Evolutionary conservation across 345 rosid species (phyloP), one percentile per base, ranked within the genome.

Genomic region (Aurinia saxatilis): DNA sequence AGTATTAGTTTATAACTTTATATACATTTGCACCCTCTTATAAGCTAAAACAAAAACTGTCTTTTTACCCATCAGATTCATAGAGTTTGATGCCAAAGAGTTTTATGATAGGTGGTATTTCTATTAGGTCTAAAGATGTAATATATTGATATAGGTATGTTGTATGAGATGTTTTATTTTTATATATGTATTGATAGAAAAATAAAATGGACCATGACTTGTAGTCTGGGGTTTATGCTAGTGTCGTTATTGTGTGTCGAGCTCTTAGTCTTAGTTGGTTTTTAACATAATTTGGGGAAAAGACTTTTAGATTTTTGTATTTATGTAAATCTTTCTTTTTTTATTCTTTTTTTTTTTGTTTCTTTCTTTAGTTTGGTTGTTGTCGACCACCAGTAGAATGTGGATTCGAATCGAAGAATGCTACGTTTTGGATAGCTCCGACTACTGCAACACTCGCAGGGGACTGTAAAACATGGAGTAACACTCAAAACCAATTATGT

Each of bases 341-440:
- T 8, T 57, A 3, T 57, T 36, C 2, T 48, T 48, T 34, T 16
- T 10, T 16, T 21, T 8, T 15, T 38, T 4, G n/a, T 50, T 11
- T 50, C 4, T 13, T 6, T 1, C 1, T 42, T 47, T 10, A 81
- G 88, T 76, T 79, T 3, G 90, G 96, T 4, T 85, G 96, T 66
- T 85, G 92, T 79, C 84, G 75, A 57, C 92, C 86, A 4, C 85
- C 92, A 0, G 37, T 35, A 3, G 50, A 58, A n/a, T 83, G 96
- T 37, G 85, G 84, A 2, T 83, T 77, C 60, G 45, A 42, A 12
- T 71, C 58, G 55, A 58, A 65, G 50, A 84, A 85, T 29, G 72
- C 51, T 3, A 79, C 88, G 11, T 68, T 44, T 18, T 82, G 84
- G 90, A 47, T 25, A 4, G 39, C 41, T 4, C 76, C 79, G 0